These are phyloP conservation scores for Tephrocybe sp. DNA, from an alignment of 768 basidiomycete genomes.

Conservation along the genomic window DNA sequence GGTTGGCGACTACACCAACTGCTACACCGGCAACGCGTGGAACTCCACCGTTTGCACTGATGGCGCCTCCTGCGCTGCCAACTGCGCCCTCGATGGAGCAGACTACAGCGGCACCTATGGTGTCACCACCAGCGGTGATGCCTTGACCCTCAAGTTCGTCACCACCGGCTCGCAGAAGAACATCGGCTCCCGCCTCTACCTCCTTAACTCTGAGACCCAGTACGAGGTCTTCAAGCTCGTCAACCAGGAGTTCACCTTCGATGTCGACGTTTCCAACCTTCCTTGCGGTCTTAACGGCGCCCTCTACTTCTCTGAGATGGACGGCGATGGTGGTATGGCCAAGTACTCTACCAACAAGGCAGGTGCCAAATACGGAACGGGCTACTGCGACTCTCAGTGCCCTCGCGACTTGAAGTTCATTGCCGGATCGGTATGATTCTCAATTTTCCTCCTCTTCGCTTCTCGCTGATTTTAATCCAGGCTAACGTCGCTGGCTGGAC, in stretches of 20 bases:
- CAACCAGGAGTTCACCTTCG: not conserved
- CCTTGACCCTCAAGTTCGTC: not conserved
- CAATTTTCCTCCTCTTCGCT: not conserved
- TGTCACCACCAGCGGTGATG: not conserved
- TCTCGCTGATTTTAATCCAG: constrained; percentile 20
- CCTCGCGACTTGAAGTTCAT: constrained; percentile 19
- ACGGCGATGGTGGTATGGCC: not conserved
- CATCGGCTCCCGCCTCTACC: not conserved
- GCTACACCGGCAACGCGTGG: constrained; percentile 60
- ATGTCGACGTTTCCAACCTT: not conserved
- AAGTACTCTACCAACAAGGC: too few relatives aligned
- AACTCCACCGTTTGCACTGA: constrained; percentile 48
- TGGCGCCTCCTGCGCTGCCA: constrained; percentile 19
- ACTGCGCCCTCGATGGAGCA: too few relatives aligned
- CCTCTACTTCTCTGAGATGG: constrained; percentile 17
- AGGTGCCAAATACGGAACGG: not conserved
- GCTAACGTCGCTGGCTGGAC: constrained; percentile 45
- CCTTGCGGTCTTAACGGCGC: not conserved
- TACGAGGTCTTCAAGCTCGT: not conserved
- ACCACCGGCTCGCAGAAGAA: not conserved
- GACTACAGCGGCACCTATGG: not conserved
- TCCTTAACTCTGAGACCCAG: not conserved
- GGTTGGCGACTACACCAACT: constrained; percentile 28
- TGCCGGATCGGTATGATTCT: not conserved
- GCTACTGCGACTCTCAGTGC: constrained; percentile 32